phyloP scores from a whole-genome alignment of 2,329 filamentous ascomycete species.

The Alternaria sp. region DNA sequence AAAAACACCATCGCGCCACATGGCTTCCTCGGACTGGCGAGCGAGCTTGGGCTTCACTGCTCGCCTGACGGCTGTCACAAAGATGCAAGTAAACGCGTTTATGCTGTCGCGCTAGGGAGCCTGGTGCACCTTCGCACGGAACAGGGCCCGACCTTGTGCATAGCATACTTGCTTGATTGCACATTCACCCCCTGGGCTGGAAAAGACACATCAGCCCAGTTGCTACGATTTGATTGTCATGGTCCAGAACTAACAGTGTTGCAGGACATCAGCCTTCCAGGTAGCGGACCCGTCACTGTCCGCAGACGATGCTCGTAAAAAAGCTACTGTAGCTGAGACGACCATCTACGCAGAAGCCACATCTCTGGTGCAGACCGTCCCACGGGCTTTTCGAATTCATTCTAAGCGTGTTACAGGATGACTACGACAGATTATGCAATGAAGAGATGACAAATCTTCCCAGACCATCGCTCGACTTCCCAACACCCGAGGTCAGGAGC shows the following conservation, averaged over 20 bases:
- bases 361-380: conserved; percentile 61
- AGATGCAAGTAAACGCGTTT: conserved; percentile 57
- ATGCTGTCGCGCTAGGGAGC: conserved; percentile 16
- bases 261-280: conserved; percentile 61
- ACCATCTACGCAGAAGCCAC: conserved; percentile 66
- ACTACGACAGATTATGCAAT: conserved; percentile 44
- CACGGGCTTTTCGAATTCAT: not conserved
- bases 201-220: not conserved
- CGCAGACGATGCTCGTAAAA: conserved; percentile 59
- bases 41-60: conserved; percentile 56
- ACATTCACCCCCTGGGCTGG: not conserved
- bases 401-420: conserved; percentile 42
- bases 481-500: conserved; percentile 32
- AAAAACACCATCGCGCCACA: conserved; percentile 18
- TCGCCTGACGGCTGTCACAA: conserved; percentile 55
- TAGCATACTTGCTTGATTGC: conserved; percentile 9
- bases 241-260: conserved; percentile 18
- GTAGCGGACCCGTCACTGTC: conserved; percentile 55
- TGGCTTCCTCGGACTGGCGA: conserved; percentile 53
- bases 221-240: not conserved
- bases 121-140: conserved; percentile 1
- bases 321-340: conserved; percentile 73
- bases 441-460: conserved; percentile 33
- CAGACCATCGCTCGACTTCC: conserved; percentile 35
- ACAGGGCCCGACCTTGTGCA: conserved; percentile 10